These are phyloP conservation scores for Suhomyces bolitotheri DNA, from an alignment of 1,139 yeast species.

Conservation along the genomic window DNA sequence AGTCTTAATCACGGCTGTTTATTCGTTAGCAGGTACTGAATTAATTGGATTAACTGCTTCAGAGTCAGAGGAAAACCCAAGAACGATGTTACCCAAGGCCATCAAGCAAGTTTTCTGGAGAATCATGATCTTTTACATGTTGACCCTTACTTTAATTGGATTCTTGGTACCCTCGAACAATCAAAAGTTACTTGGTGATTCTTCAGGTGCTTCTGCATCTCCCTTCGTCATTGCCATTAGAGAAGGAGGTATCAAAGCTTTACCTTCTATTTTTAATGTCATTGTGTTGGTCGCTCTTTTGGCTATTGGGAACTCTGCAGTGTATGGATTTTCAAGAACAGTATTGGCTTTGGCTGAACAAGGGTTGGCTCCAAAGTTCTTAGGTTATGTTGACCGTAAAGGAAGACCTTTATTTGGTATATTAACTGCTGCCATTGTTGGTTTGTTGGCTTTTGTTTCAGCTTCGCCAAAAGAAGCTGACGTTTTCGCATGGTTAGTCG, in stretches of 20 bases:
- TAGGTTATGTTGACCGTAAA: conserved; percentile 38
- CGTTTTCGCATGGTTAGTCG: conserved; percentile 44
- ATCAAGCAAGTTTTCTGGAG: conserved; percentile 48
- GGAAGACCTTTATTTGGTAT: conserved; percentile 48
- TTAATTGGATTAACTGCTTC: conserved; percentile 43
- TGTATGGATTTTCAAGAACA: conserved; percentile 47
- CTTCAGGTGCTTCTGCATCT: conserved; percentile 39
- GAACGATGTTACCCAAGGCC: conserved; percentile 42
- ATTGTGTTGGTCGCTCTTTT: conserved; percentile 42
- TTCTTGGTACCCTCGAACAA: conserved; percentile 38
- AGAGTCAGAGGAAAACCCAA: conserved; percentile 39
- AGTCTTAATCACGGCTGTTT: conserved; percentile 44
- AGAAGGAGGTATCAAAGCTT: conserved; percentile 48
- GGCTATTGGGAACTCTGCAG: conserved; percentile 48
- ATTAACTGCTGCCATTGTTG: conserved; percentile 33
- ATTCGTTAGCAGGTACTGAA: conserved; percentile 48
- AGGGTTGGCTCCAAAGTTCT: conserved; percentile 40
- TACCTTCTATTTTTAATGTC: conserved; percentile 48
- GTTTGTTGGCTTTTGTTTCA: conserved; percentile 41
- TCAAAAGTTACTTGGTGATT: conserved; percentile 15
- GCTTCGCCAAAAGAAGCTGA: conserved; percentile 39
- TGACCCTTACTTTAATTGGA: conserved; percentile 43
- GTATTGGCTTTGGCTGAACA: conserved; percentile 42
- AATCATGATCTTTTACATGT: conserved; percentile 41
- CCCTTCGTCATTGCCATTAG: conserved; percentile 62